Evolutionary conservation across 257 asterid species (phyloP).

Genomic region (Ilex aquifolium): DNA sequence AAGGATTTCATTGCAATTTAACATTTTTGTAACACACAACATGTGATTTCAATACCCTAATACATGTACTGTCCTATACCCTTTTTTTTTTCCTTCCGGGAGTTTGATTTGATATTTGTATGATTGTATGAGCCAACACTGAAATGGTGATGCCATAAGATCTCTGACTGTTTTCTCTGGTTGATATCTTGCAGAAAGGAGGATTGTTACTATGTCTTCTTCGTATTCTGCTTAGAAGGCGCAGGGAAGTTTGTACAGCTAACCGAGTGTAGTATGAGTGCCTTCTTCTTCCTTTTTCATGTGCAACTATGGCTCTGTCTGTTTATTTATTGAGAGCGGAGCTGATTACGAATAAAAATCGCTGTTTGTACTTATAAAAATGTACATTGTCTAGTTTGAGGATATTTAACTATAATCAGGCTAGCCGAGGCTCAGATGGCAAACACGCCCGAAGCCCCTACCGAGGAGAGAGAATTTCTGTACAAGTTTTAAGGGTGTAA

Average conservation of each 20-base stretch:
- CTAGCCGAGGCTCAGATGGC: slow-evolving; percentile 35
- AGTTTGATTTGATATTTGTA: too few relatives aligned
- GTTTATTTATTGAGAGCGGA: slow-evolving; percentile 22
- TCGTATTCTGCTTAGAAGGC: slow-evolving; percentile 30
- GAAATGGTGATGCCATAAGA: too few relatives aligned
- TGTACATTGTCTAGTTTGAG: slow-evolving; percentile 51
- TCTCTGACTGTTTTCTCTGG: not conserved
- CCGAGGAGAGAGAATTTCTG: slow-evolving; percentile 32
- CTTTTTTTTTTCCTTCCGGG: too few relatives aligned
- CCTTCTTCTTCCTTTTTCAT: slow-evolving; percentile 6
- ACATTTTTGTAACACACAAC: too few relatives aligned
- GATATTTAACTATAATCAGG: slow-evolving; percentile 40
- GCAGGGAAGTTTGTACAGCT: slow-evolving; percentile 52
- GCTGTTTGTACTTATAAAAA: slow-evolving; percentile 37
- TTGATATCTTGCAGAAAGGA: slow-evolving; percentile 52
- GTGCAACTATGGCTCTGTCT: slow-evolving; percentile 26
- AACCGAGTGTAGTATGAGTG: slow-evolving; percentile 49
- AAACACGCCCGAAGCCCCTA: slow-evolving; percentile 31
- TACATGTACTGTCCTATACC: too few relatives aligned
- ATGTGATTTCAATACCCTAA: too few relatives aligned
- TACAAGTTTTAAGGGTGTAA: slow-evolving; percentile 39
- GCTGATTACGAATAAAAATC: slow-evolving; percentile 27
- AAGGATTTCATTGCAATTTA: too few relatives aligned
- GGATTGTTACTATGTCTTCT: slow-evolving; percentile 53
- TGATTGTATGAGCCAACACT: too few relatives aligned